Base-by-base conservation (phyloP, 164 flowering plant genomes). In the grape (Vitis vinifera) region DNA sequence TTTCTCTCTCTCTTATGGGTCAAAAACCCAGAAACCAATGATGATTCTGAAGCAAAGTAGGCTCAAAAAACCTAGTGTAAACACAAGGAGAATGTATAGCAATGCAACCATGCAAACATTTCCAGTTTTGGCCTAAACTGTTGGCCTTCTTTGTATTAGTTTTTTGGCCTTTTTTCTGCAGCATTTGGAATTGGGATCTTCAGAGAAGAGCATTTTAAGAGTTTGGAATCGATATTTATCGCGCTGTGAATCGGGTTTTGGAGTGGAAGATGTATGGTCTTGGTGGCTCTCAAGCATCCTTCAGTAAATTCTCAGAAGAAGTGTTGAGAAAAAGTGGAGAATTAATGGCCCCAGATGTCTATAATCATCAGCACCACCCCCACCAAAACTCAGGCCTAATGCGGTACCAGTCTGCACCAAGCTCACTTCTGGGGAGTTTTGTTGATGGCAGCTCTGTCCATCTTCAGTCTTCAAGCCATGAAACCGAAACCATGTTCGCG, bases 341-440 rank as follows among this genome's bases (percentile, higher is more conserved):
- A n/a, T 69, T 73, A 50, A 69, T 73, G 71, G 77, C 73, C 8
- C 49, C 70, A 29, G 70, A 60, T 62, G 10, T 19, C 52, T 23
- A 49, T 69, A 51, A 65, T 55, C 58, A 72, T 9, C 66, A 52
- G 6, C 29, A 63, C 2, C 66, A 63, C 6, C 16, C 37, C 0
- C 63, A 57, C 2, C 72, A 63, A 71, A 74, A 16, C 58, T 71
- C 72, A 9, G 77, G 81, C n/a, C 74, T 84, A 65, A 71, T 65
- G 77, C 79, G 89, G 23, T 81, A 74, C 51, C 81, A 81, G 1
- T 87, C 89, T 14, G 85, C 89, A 4, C 88, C 91, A 15, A 81
- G 86, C 72, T 71, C 85, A 13, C 69, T 83, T 10, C 63, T 83
- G 13, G 81, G 85, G 9, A 75, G 64, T 30, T 59, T 73, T 5